Conservation (phyloP, 1,139 yeast genomes). For the Yamadazyma sp. region DNA sequence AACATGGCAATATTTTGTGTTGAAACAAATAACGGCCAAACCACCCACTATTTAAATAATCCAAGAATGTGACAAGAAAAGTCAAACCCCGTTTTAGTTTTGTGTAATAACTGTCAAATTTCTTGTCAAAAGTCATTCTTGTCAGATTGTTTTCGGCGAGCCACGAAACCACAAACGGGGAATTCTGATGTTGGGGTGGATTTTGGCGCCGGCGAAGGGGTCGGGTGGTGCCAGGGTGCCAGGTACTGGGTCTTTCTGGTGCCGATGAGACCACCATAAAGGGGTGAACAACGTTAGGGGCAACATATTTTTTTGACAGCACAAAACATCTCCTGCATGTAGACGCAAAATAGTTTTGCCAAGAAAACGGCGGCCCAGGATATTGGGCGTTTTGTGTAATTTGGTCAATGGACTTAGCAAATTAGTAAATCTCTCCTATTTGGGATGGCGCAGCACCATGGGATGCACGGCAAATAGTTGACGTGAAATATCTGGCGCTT, state of each 20-base stretch:
- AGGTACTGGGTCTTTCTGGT: no score
- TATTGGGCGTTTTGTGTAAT: neutral
- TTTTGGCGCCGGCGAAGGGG: no score
- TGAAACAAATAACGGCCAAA: neutral
- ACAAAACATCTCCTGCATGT: neutral
- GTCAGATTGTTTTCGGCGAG: neutral
- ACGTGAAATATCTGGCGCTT: no score
- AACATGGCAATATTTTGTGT: slow-evolving; percentile 4
- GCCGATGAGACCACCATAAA: no score
- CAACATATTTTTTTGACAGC: slow-evolving; percentile 1
- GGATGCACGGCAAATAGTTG: no score
- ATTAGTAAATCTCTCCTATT: slow-evolving; percentile 2
- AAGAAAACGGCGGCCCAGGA: neutral
- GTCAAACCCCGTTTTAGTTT: slow-evolving; percentile 1
- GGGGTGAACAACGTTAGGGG: no score
- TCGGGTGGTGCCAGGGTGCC: no score
- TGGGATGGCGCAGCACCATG: neutral
- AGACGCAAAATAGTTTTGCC: neutral
- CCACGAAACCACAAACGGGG: no score
- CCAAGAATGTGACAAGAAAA: slow-evolving; percentile 2
- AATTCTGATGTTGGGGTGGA: no score
- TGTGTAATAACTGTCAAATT: slow-evolving; percentile 12
- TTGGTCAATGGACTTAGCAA: neutral
- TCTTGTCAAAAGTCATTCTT: slow-evolving; percentile 10
- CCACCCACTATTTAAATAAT: neutral